Evolutionary conservation across 768 basidiomycete genomes (phyloP).

Genomic region (Megacollybia marginata): DNA sequence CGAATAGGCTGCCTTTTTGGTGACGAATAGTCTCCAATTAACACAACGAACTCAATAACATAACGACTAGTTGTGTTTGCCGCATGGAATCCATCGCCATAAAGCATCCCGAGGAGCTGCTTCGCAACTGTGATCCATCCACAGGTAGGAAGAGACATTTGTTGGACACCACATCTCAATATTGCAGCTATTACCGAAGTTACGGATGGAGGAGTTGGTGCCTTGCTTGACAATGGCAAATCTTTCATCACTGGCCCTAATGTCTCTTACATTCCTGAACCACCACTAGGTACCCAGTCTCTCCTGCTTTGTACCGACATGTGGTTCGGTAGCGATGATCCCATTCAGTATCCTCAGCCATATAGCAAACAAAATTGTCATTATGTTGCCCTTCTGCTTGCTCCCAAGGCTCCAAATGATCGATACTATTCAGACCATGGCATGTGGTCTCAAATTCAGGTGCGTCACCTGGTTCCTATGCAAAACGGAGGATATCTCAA

Average conservation of each 20-base stretch:
- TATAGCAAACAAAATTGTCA: not conserved
- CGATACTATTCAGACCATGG: not conserved
- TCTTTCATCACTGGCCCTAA: not conserved
- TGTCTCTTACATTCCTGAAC: not conserved
- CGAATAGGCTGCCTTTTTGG: too few species aligned
- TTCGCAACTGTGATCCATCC: too few species aligned
- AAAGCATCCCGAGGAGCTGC: too few species aligned
- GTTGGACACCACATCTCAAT: too few species aligned
- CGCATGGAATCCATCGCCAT: too few species aligned
- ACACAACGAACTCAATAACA: too few species aligned
- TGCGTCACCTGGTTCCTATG: not conserved
- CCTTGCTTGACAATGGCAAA: not conserved
- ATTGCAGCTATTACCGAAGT: too few species aligned
- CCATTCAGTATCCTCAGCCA: not conserved
- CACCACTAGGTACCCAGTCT: not conserved
- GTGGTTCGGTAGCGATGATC: not conserved
- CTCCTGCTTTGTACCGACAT: not conserved
- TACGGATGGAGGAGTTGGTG: not conserved
- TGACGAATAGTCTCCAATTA: too few species aligned
- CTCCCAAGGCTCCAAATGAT: too few species aligned
- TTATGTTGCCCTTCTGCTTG: not conserved
- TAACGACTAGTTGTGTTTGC: too few species aligned
- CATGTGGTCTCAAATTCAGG: not conserved
- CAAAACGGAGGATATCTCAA: not conserved
- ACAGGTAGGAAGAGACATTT: too few species aligned